These are phyloP conservation scores for Exserohilum rostratum DNA, from an alignment of 2,329 filamentous ascomycete genomes.

Conservation along the genomic window DNA sequence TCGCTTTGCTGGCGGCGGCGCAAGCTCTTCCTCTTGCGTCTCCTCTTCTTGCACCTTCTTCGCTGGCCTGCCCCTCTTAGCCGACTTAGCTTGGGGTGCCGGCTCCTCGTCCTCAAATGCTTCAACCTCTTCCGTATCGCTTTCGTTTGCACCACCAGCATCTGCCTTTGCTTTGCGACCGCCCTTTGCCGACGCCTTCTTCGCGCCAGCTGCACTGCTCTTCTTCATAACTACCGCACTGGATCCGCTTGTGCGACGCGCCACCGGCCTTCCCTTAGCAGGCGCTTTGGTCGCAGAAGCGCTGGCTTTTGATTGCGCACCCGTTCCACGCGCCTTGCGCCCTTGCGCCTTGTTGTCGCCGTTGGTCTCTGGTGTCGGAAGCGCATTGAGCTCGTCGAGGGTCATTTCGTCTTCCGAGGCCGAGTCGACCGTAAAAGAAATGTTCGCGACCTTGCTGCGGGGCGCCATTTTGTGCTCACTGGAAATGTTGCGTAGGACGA, in stretches of 20 bases:
- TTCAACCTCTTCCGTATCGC: constrained; percentile 54
- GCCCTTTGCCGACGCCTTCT: constrained; percentile 40
- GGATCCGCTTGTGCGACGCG: constrained; percentile 47
- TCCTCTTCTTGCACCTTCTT: constrained; percentile 56
- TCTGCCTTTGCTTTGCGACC: constrained; percentile 52
- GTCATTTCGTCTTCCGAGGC: constrained; percentile 51
- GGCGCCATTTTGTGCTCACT: constrained; percentile 37
- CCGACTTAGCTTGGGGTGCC: constrained; percentile 30
- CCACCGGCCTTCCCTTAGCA: constrained; percentile 43
- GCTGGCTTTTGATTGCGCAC: constrained; percentile 31
- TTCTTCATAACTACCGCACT: constrained; percentile 48
- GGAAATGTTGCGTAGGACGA: background rate
- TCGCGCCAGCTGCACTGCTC: constrained; percentile 42
- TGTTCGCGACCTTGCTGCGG: constrained; percentile 37
- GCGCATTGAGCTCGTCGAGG: constrained; percentile 41
- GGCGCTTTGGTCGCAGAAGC: constrained; percentile 38
- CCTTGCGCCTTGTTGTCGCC: constrained; percentile 47
- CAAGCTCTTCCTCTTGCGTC: constrained; percentile 22
- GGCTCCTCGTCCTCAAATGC: constrained; percentile 43
- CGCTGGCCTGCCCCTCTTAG: constrained; percentile 36
- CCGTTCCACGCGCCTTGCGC: constrained; percentile 44
- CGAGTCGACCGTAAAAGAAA: constrained; percentile 50
- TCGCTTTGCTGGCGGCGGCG: constrained; percentile 35
- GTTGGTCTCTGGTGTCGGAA: constrained; percentile 50
- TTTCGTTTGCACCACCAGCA: constrained; percentile 47